Evolutionary conservation across 2,329 filamentous ascomycete species (phyloP).

Genomic region (Fusarium staphyleae): DNA sequence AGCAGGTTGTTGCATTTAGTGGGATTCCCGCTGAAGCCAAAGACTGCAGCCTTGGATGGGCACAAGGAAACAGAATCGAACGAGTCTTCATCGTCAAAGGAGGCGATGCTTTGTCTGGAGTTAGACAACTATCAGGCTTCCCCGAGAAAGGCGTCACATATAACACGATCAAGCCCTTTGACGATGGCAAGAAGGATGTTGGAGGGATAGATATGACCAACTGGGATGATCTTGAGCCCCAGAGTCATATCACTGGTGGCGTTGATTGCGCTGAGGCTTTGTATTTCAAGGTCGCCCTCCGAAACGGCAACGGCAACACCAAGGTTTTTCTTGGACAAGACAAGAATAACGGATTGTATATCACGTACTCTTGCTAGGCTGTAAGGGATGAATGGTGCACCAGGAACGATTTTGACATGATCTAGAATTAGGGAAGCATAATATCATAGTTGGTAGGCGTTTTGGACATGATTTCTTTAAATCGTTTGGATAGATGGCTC

Average conservation of each 20-base stretch:
- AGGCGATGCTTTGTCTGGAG: constrained; percentile 33
- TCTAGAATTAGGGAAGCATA: too few relatives aligned
- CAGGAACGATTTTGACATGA: too few relatives aligned
- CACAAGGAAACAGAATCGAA: constrained; percentile 46
- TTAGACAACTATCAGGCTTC: constrained; percentile 39
- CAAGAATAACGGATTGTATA: constrained; percentile 40
- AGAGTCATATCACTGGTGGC: constrained; percentile 30
- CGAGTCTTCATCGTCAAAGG: constrained; percentile 49
- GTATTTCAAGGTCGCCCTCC: constrained; percentile 39
- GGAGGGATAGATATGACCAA: constrained; percentile 41
- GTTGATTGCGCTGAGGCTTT: constrained; percentile 41
- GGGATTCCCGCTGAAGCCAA: constrained; percentile 42
- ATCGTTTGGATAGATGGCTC: too few relatives aligned
- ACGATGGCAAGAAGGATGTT: constrained; percentile 15
- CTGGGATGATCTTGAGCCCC: constrained; percentile 37
- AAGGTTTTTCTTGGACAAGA: constrained; percentile 44
- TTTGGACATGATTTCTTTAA: too few relatives aligned
- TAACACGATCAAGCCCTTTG: constrained; percentile 37
- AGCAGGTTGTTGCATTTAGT: constrained; percentile 46
- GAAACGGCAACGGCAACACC: constrained; percentile 32
- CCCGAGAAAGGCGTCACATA: constrained; percentile 35
- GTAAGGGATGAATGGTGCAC: too few relatives aligned
- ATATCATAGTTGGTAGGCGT: too few relatives aligned
- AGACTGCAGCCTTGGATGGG: constrained; percentile 43
- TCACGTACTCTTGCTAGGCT: constrained; percentile 26